A percentile compares a stretch with the other conserved stretches of the same genome.
phyloP scores from a whole-genome alignment of 2,329 filamentous ascomycete genomes.

The Trichoderma harzianum region DNA sequence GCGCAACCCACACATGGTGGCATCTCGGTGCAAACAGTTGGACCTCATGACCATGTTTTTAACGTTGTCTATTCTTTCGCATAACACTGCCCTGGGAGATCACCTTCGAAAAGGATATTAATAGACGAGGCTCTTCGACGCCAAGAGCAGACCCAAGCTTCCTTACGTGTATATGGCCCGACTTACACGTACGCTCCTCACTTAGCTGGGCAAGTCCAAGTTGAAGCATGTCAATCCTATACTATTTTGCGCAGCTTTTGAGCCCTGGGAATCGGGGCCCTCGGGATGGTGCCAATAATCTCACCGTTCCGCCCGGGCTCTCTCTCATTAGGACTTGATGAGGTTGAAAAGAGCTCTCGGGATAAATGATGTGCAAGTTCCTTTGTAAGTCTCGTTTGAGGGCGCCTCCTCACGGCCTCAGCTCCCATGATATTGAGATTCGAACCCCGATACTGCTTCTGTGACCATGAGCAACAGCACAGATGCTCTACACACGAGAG shows the following conservation, averaged over 20 bases:
- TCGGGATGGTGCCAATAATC: not conserved
- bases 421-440: not conserved
- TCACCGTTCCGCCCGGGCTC: not conserved
- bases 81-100: not conserved
- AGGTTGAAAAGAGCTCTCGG: accelerated
- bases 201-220: not conserved
- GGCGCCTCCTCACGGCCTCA: not conserved
- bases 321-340: not conserved
- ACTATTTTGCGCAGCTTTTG: not conserved
- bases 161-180: not conserved
- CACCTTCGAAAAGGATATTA: not conserved
- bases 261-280: not conserved
- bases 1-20: not conserved
- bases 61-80: not conserved
- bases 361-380: not conserved
- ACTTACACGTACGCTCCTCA: not conserved
- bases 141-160: not conserved
- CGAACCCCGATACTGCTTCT: not conserved
- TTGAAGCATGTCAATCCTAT: not conserved
- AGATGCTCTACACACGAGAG: not conserved
- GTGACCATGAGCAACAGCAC: not conserved
- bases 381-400: not conserved
- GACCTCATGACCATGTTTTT: not conserved
- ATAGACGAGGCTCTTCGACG: not conserved
- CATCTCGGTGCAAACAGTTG: not conserved